Evolutionary conservation across 1,139 yeast genomes (phyloP).

Genomic region (Geotrichum carabidarum): DNA sequence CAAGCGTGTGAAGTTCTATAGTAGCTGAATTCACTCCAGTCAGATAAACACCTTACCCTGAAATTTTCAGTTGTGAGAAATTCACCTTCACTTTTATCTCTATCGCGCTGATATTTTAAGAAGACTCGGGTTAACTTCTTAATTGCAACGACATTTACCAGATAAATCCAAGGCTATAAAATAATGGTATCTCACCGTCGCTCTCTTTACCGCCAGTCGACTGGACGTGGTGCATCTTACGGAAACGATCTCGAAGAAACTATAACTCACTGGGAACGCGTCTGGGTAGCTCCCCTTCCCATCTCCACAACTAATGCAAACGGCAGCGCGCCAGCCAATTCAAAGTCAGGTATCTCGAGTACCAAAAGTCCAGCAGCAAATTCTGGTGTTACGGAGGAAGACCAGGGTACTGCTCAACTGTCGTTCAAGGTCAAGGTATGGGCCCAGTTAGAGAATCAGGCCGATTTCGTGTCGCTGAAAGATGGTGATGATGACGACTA

Average conservation of each 20-base stretch:
- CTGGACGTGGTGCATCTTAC: slow-evolving; percentile 24
- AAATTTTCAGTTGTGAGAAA: no score
- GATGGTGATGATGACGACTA: slow-evolving; percentile 44
- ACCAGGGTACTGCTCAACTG: slow-evolving; percentile 23
- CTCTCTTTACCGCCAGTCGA: slow-evolving; percentile 32
- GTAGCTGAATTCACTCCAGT: no score
- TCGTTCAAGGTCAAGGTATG: slow-evolving; percentile 44
- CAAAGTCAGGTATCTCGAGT: background rate
- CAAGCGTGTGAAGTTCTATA: no score
- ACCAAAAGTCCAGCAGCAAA: background rate
- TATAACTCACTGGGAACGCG: slow-evolving; percentile 31
- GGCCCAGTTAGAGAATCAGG: slow-evolving; percentile 36
- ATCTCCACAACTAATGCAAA: slow-evolving; percentile 2
- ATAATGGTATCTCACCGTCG: slow-evolving; percentile 25
- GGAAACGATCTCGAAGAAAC: slow-evolving; percentile 31
- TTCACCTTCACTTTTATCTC: no score
- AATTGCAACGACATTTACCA: no score
- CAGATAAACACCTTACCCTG: no score
- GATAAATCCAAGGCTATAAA: background rate
- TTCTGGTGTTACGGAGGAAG: background rate
- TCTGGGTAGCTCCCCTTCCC: slow-evolving; percentile 29
- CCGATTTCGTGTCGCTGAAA: slow-evolving; percentile 28
- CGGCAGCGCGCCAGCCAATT: background rate
- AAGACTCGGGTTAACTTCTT: no score
- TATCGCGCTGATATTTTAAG: no score